A percentile compares a stretch with the other conserved stretches of the same genome.
These are phyloP conservation scores for Glaciozyma antarctica DNA, from an alignment of 768 basidiomycete species.

Conservation along the genomic window DNA sequence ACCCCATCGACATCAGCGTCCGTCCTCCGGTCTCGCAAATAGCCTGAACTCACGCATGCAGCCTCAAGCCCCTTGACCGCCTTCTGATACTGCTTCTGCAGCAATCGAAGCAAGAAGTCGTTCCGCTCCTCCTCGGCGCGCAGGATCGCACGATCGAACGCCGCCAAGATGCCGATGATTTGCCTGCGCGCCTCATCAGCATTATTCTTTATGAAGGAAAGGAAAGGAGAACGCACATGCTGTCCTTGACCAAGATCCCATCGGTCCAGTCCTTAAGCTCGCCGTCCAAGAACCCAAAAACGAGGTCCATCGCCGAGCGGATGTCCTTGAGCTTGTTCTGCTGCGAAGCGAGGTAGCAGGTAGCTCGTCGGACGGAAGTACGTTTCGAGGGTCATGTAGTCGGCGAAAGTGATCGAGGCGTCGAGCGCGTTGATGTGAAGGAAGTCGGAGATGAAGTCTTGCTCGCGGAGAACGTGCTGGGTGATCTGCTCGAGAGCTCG, in stretches of 20 bases:
- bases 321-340: constrained; percentile 40
- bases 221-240: constrained; percentile 49
- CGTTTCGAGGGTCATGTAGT: constrained; percentile 85
- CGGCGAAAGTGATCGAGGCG: constrained; percentile 68
- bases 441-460: constrained; percentile 82
- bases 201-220: too few species aligned
- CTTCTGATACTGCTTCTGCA: constrained; percentile 67
- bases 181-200: constrained; percentile 49
- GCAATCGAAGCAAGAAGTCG: constrained; percentile 56
- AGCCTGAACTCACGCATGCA: constrained; percentile 55
- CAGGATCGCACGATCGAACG: constrained; percentile 62
- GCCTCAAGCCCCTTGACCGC: constrained; percentile 53
- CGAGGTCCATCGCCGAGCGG: constrained; percentile 81
- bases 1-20: neutral
- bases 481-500: constrained; percentile 66
- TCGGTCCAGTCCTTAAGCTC: constrained; percentile 84
- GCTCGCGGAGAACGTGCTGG: constrained; percentile 67
- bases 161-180: constrained; percentile 68
- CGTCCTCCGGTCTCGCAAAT: constrained; percentile 19
- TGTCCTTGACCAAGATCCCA: constrained; percentile 60
- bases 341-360: constrained; percentile 53
- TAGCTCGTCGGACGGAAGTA: constrained; percentile 91
- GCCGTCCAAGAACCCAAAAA: constrained; percentile 80
- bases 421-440: constrained; percentile 80
- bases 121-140: constrained; percentile 75